Base-by-base conservation (phyloP, 2,329 filamentous ascomycete species). In the Aspergillus sojae region DNA sequence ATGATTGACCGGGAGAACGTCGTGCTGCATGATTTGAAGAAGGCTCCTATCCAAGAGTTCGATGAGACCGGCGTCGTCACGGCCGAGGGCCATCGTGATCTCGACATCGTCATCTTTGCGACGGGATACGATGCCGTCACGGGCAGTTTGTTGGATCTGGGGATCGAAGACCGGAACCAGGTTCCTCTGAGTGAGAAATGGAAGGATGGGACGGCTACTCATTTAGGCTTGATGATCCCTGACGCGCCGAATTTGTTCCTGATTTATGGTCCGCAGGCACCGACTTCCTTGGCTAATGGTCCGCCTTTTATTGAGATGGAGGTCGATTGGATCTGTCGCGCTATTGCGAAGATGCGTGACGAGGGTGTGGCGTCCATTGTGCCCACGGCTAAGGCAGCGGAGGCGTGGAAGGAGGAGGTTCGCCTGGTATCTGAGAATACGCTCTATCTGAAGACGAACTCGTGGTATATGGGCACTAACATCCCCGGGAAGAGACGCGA, bases 241-340 rank as follows among this genome's bases (percentile, higher is more conserved):
- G 71, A 77, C 10, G 80, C 79, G 55, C 82, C 82, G 0, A 83
- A 84, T 64, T 69, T 83, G 61, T 81, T 83, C 67, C 76, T 79
- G 67, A 71, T 79, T 19, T 69, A 71, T 12, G 79, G 79, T 0
- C 79, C 79, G 0, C 73, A 79, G 52, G 77, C 74, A 2, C 75
- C 75, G 1, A 70, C 69, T 1, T 62, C 67, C 4, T 77, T 80
- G 54, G 64, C 71, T 5, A 81, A 79, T 57, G 67, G 74, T 1
- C 78, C 78, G 4, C 70, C 75, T 1, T 70, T 72, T 3, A 73
- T 79, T 32, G 78, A 80, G 61, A 62, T 68, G n/a, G 70, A 78
- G 21, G 76, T 77, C 2, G 73, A 78, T 26, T 71, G 64, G 62
- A 71, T 71, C 9, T 61, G 59, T 32, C 48, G 63, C 0, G 65